Evolutionary conservation across 192 early-diverging fungal species (phyloP), one percentile per base, ranked within the genome.

Genomic region (Gamsiella multidivaricata): DNA sequence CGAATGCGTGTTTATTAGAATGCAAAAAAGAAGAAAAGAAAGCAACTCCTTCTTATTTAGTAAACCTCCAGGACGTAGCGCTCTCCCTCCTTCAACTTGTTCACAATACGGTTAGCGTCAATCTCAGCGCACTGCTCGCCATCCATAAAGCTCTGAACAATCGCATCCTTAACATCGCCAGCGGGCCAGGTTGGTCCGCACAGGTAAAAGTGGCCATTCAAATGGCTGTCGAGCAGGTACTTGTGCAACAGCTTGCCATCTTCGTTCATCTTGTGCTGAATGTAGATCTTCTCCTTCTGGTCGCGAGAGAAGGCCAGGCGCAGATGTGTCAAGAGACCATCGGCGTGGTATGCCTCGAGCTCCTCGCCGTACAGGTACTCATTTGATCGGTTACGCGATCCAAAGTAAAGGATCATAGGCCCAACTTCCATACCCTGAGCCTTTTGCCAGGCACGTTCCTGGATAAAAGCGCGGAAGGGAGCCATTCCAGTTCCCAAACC

Each of bases 401-500:
- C 96, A 89, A 98, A 97, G 87, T 98, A 98, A 34, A 98, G 85
- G 2, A 91, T 86, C 91, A 98, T 97, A 32, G 95, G 94, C 3
- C 96, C 96, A n/a, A 98, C 92, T 12, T 92, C 80, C 20, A 83
- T 81, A 55, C 95, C 95, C 58, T 91, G 79, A 31, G 88, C 79
- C 82, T 91, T 91, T 61, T 88, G 88, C 81, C 92, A 88, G 15
- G 89, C 90, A 59, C 96, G 93, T 82, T 97, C 96, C 78, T 98
- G 92, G 76, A 98, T 94, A 59, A 98, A 98, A 1, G 96, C 95
- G 53, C 96, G 92, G 91, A 98, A 98, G 14, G 96, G 96, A 23
- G 96, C 96, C 96, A 98, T 98, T 62, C 96, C 96, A 5, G 96
- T 98, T 65, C 96, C 96, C 28, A 98, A 88, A 66, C 96, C 96